phyloP scores from a whole-genome alignment of 164 flowering plant genomes.

The Magnolia sinica region DNA sequence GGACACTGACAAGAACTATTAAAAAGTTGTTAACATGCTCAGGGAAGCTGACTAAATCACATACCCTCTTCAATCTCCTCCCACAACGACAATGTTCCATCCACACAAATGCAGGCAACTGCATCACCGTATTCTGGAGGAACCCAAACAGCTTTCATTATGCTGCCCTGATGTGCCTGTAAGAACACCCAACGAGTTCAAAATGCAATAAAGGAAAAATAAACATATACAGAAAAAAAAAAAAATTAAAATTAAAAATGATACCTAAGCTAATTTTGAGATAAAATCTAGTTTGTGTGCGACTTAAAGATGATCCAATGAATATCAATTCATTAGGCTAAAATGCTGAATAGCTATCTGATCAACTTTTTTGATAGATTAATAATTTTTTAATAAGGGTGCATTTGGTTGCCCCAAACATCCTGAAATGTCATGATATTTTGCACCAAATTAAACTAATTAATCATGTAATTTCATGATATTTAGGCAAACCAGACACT shows the following conservation, averaged over 20 bases:
- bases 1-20: background rate
- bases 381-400: too few species aligned
- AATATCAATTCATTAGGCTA: background rate
- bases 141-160: constrained; percentile 71
- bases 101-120: constrained; percentile 64
- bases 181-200: background rate
- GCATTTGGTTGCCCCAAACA: too few species aligned
- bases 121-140: constrained; percentile 94
- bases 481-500: too few species aligned
- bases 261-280: background rate
- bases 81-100: constrained; percentile 77
- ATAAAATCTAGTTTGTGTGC: background rate
- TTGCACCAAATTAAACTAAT: too few species aligned
- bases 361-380: too few species aligned
- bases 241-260: background rate
- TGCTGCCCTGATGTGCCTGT: constrained; percentile 50
- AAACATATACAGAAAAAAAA: too few species aligned
- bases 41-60: background rate
- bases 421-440: too few species aligned
- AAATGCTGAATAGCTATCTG: too few species aligned
- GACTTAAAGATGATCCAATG: background rate
- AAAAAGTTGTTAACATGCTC: background rate
- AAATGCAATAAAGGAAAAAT: background rate
- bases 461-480: too few species aligned
- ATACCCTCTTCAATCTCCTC: constrained; percentile 81